Conservation (phyloP, 257 asterid species). For the Forsythia suspensa region DNA sequence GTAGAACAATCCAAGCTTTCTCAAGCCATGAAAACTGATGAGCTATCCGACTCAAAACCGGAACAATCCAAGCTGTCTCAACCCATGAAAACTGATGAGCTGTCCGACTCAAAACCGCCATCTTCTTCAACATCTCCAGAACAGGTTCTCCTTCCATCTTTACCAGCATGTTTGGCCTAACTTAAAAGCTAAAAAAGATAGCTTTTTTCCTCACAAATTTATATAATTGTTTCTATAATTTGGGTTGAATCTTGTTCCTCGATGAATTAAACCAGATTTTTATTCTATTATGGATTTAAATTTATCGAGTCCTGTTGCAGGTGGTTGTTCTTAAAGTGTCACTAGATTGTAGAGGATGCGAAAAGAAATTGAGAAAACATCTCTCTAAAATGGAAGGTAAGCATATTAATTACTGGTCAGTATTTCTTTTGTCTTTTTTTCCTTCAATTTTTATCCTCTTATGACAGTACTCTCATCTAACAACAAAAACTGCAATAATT, state of each 20-base stretch:
- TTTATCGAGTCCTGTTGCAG: conserved; percentile 31
- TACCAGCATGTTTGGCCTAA: neutral
- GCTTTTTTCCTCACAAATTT: neutral
- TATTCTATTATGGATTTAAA: too few species aligned
- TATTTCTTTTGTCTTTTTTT: neutral
- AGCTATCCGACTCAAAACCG: conserved; percentile 18
- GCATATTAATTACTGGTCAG: neutral
- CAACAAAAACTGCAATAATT: neutral
- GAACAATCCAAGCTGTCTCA: conserved; percentile 10
- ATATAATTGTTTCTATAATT: neutral
- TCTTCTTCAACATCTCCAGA: conserved; percentile 20
- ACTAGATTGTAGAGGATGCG: conserved; percentile 91
- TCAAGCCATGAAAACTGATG: conserved; percentile 18
- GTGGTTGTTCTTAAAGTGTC: conserved; percentile 86
- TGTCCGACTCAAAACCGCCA: conserved; percentile 5
- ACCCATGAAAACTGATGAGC: conserved; percentile 23
- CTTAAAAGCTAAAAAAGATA: neutral
- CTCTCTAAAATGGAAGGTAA: conserved; percentile 82
- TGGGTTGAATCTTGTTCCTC: neutral
- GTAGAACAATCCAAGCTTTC: conserved; percentile 10
- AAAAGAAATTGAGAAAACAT: conserved; percentile 80
- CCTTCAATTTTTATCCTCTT: neutral
- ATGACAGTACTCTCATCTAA: neutral
- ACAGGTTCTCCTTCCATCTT: conserved; percentile 39
- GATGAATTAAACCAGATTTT: neutral